phyloP scores from a whole-genome alignment of 345 rosid species.

The Kernera saxatilis region DNA sequence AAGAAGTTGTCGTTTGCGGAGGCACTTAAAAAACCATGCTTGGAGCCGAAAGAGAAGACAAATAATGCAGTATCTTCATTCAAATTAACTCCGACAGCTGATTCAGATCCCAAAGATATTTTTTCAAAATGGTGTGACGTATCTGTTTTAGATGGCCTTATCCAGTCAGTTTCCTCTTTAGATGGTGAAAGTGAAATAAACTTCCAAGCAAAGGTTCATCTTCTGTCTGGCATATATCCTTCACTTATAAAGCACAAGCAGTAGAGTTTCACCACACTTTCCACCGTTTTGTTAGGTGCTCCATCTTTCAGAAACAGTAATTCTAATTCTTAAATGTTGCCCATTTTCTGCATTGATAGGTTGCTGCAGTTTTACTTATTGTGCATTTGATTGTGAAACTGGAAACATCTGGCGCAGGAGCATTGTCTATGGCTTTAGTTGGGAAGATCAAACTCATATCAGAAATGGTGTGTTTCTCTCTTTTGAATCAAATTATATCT shows the following conservation, averaged over 20 bases:
- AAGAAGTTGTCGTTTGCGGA: constrained; percentile 64
- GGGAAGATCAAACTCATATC: constrained; percentile 48
- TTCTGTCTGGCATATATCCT: neutral
- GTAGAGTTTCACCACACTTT: neutral
- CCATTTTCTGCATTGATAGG: constrained; percentile 42
- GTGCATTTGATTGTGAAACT: constrained; percentile 69
- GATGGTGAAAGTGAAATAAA: constrained; percentile 46
- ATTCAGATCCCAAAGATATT: constrained; percentile 39
- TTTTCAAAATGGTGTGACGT: constrained; percentile 57
- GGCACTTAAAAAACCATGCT: constrained; percentile 35
- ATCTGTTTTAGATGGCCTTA: constrained; percentile 46
- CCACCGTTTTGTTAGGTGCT: neutral
- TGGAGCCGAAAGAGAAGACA: constrained; percentile 30
- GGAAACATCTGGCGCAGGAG: constrained; percentile 53
- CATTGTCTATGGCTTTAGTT: constrained; percentile 57
- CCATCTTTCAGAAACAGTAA: constrained; percentile 6
- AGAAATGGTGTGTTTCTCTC: constrained; percentile 42
- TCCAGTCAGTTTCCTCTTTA: constrained; percentile 52
- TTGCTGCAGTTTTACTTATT: constrained; percentile 54
- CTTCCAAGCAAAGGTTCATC: constrained; percentile 39
- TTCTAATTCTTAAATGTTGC: neutral
- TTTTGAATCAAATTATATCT: neutral
- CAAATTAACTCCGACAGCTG: constrained; percentile 30
- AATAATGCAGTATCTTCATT: constrained; percentile 28
- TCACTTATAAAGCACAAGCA: constrained; percentile 4